Conservation (phyloP, 257 asterid species). For the Solanum ossicruentum region DNA sequence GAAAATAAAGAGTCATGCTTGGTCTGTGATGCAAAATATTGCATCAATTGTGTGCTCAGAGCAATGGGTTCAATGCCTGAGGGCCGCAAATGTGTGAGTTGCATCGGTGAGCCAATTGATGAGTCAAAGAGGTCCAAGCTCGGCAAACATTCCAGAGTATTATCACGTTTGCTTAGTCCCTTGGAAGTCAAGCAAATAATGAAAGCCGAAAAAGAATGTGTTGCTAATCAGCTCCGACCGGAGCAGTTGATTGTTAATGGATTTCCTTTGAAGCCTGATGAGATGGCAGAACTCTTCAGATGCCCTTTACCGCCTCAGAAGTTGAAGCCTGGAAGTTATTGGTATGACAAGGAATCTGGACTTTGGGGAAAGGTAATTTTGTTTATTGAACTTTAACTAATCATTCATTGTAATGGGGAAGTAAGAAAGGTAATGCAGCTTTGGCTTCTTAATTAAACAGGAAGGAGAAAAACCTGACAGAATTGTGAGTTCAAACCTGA, state of each 20-base stretch:
- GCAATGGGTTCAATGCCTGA: slow-evolving; percentile 99
- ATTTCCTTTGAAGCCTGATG: slow-evolving; percentile 66
- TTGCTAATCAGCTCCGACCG: slow-evolving; percentile 85
- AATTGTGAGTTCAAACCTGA: slow-evolving; percentile 67
- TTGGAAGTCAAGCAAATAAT: slow-evolving; percentile 80
- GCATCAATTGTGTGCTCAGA: slow-evolving; percentile 82
- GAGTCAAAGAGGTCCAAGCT: slow-evolving; percentile 54
- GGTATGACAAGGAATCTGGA: slow-evolving; percentile 97
- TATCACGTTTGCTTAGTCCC: slow-evolving; percentile 66
- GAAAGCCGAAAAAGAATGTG: slow-evolving; percentile 77
- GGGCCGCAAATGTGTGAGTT: slow-evolving; percentile 86
- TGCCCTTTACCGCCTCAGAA: slow-evolving; percentile 67
- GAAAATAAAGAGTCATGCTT: slow-evolving; percentile 69
- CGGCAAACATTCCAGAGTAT: slow-evolving; percentile 65
- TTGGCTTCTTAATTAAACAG: slow-evolving; percentile 26
- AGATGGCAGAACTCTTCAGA: slow-evolving; percentile 69
- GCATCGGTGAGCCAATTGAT: slow-evolving; percentile 75
- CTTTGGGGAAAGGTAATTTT: slow-evolving; percentile 78
- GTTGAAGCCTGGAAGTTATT: slow-evolving; percentile 78
- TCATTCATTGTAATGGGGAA: background rate
- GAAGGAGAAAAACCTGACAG: slow-evolving; percentile 92
- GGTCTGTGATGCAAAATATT: slow-evolving; percentile 70
- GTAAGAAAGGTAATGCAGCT: slow-evolving; percentile 17
- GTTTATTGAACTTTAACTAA: background rate
- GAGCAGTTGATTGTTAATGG: slow-evolving; percentile 83